Conservation (phyloP, 2,329 filamentous ascomycete genomes). For the Xylaria sp. region DNA sequence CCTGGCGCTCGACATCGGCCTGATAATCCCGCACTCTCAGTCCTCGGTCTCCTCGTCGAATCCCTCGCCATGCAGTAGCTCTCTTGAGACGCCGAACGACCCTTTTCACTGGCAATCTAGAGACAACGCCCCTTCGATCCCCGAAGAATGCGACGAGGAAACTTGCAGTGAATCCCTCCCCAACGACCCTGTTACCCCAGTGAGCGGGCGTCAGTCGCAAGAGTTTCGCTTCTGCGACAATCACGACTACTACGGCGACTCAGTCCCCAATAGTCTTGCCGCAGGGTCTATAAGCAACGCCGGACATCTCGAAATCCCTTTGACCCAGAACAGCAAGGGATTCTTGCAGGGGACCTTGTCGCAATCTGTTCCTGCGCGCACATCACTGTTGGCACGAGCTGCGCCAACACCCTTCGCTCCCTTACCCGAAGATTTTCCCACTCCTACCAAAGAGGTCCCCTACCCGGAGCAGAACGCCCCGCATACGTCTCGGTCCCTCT, state of each 20-base stretch:
- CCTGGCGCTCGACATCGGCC: constrained; percentile 9
- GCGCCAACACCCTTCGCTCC: constrained; percentile 11
- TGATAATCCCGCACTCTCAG: constrained; percentile 16
- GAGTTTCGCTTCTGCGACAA: constrained; percentile 45
- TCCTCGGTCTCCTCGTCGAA: constrained; percentile 20
- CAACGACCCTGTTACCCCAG: constrained; percentile 57
- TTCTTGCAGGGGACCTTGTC: constrained; percentile 12
- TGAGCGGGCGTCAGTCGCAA: constrained; percentile 52
- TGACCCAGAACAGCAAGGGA: constrained; percentile 21
- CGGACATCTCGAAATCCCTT: constrained; percentile 21
- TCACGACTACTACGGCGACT: constrained; percentile 34
- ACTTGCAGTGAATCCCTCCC: constrained; percentile 52
- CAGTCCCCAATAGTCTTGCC: constrained; percentile 22
- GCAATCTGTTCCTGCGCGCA: constrained; percentile 8
- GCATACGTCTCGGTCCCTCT: constrained; percentile 15
- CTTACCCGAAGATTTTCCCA: constrained; percentile 1
- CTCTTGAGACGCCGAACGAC: constrained; percentile 23
- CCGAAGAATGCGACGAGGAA: constrained; percentile 52
- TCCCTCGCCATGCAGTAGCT: constrained; percentile 29
- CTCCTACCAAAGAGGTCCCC: constrained; percentile 17
- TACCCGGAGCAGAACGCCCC: constrained; percentile 17
- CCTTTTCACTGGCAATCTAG: constrained; percentile 45
- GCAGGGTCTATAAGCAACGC: constrained; percentile 19
- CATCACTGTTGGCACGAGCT: constrained; percentile 10
- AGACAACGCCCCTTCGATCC: constrained; percentile 48